phyloP scores from a whole-genome alignment of 345 rosid genomes.

The Acer yangbiense region DNA sequence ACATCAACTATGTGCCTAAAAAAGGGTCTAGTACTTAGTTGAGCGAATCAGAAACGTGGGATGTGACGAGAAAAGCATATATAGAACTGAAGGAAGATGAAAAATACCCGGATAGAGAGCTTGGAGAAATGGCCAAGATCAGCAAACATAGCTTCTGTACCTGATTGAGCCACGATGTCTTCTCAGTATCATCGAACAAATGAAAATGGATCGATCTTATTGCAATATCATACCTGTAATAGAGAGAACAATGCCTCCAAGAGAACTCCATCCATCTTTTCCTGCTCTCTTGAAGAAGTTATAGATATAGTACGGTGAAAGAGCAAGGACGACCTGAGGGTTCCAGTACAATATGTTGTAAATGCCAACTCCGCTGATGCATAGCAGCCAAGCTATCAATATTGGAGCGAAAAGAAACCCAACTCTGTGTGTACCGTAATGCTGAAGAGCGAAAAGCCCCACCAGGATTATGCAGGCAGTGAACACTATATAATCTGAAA shows the following conservation, averaged over 20 bases:
- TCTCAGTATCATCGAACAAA: background rate
- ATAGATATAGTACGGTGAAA: slow-evolving; percentile 43
- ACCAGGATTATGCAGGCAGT: slow-evolving; percentile 44
- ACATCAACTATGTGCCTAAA: background rate
- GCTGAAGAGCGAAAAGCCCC: slow-evolving; percentile 48
- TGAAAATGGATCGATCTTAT: background rate
- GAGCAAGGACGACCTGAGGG: slow-evolving; percentile 29
- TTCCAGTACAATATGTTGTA: slow-evolving; percentile 53
- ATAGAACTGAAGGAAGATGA: background rate
- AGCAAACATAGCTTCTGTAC: slow-evolving; percentile 49
- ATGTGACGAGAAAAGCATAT: background rate
- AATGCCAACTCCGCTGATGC: slow-evolving; percentile 42
- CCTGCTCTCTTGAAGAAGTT: slow-evolving; percentile 39
- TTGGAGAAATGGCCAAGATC: slow-evolving; percentile 47
- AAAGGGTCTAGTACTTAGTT: too few relatives aligned
- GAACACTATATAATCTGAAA: slow-evolving; percentile 32
- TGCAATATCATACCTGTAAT: slow-evolving; percentile 33
- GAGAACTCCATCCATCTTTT: slow-evolving; percentile 44
- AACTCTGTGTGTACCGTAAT: slow-evolving; percentile 45
- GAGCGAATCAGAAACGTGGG: too few relatives aligned
- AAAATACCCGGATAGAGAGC: slow-evolving; percentile 33
- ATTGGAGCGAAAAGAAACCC: slow-evolving; percentile 54
- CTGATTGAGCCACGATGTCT: slow-evolving; percentile 6
- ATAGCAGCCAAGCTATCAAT: slow-evolving; percentile 47
- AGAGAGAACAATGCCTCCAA: slow-evolving; percentile 48